Evolutionary conservation across 2,329 filamentous ascomycete genomes (phyloP), one percentile per base, ranked within the genome.

Genomic region (Ampelomyces quisqualis): DNA sequence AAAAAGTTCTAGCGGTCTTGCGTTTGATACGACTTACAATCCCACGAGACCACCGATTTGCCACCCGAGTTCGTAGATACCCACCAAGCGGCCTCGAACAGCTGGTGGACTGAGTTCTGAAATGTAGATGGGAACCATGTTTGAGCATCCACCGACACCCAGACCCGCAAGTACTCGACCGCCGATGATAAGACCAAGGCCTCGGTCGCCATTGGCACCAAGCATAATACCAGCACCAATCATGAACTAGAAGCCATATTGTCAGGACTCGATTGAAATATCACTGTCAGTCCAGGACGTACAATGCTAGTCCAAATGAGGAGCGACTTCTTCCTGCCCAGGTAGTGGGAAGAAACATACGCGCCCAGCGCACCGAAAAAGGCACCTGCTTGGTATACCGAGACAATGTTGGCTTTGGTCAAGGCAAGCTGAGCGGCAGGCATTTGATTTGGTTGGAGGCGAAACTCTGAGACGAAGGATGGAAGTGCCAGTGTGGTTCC

Each of bases 331-430:
- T 79, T 80, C 15, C 86, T 78, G 19, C 86, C 86, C 47, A 84
- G 71, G 62, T 78, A 86, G 71, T 85, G 82, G 20, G 78, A 81
- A 22, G 80, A 77, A 7, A 73, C 75, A 53, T 86, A 90, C 4
- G 61, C 62, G 22, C 61, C 61, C 19, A 66, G 57, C 7, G 83
- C 80, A 35, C 88, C 88, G 55, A 91, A 90, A 72, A 93, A 90
- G 45, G 86, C 86, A 44, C 87, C 87, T 7, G 87, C 88, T 68
- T 91, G 88, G 70, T 88, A 90, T 38, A 85, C 79, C 18, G 84
- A 89, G 36, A 90, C 86, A 47, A 90, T 89, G 65, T 90, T 91
- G 56, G 83, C 74, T 58, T 81, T 83, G 33, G 86, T 71, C 3
- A 86, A 68, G 20, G 81, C 77, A 18, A 82, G 70, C n/a, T 78